Conservation (phyloP, 2,329 filamentous ascomycete genomes). For the Aspergillus latus region DNA sequence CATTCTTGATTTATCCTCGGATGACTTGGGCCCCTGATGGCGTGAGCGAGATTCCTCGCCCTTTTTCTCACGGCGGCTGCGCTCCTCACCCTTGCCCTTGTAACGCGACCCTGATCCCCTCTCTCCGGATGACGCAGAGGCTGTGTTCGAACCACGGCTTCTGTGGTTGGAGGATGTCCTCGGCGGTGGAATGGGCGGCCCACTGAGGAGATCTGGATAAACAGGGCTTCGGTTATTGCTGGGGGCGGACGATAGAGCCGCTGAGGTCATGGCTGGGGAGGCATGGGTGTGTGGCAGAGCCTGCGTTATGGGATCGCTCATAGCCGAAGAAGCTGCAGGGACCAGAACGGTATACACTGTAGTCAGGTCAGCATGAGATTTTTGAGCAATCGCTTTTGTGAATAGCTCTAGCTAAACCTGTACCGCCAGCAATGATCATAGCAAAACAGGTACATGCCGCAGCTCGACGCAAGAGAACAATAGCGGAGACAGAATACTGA, state of each 20-base stretch:
- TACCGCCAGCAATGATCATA: constrained; percentile 50
- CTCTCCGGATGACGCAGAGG: constrained; percentile 36
- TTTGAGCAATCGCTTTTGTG: constrained; percentile 11
- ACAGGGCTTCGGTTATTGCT: constrained; percentile 35
- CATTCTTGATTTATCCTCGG: constrained; percentile 48
- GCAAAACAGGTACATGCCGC: constrained; percentile 11
- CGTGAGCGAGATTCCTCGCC: constrained; percentile 43
- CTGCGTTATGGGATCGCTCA: constrained; percentile 48
- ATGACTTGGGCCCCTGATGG: constrained; percentile 47
- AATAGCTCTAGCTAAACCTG: constrained; percentile 16
- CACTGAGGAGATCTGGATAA: constrained; percentile 54
- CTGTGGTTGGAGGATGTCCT: constrained; percentile 75
- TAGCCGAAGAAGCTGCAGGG: constrained; percentile 41
- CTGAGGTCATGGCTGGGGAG: constrained; percentile 41
- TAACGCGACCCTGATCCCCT: constrained; percentile 44
- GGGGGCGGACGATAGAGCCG: constrained; percentile 29
- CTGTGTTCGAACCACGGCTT: constrained; percentile 41
- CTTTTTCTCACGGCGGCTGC: constrained; percentile 43
- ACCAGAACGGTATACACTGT: constrained; percentile 34
- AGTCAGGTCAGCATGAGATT: constrained; percentile 28
- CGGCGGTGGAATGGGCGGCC: constrained; percentile 71
- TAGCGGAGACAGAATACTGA: constrained; percentile 42
- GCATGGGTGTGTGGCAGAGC: constrained; percentile 43
- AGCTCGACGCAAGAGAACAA: not conserved
- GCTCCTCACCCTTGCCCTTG: constrained; percentile 41